Evolutionary conservation across 1,284 basidiomycete species (phyloP).

Genomic region (Ceratobasidium sp.): DNA sequence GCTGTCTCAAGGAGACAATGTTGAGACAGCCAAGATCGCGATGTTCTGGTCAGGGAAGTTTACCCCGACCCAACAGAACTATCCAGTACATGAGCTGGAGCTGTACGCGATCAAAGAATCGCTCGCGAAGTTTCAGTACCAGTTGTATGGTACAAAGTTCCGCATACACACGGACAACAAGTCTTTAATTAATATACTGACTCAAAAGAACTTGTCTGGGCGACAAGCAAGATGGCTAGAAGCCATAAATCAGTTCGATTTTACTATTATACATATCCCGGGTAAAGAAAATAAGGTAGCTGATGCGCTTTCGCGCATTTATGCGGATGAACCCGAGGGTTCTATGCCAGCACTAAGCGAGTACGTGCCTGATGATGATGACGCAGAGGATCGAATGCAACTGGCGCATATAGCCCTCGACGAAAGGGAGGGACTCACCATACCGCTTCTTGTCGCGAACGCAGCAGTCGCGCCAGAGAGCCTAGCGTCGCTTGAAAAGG

Average conservation of each 20-base stretch:
- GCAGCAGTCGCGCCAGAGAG: no score
- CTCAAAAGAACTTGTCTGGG: constrained; percentile 57
- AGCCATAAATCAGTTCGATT: constrained; percentile 57
- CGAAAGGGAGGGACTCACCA: no score
- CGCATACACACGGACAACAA: constrained; percentile 58
- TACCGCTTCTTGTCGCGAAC: no score
- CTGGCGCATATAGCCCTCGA: no score
- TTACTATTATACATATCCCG: background rate
- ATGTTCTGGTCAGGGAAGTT: constrained; percentile 61
- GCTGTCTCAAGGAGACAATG: constrained; percentile 53
- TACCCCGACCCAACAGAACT: constrained; percentile 60
- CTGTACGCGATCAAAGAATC: constrained; percentile 60
- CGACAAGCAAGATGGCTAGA: constrained; percentile 48
- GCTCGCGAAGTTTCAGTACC: constrained; percentile 58
- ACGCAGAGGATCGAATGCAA: no score
- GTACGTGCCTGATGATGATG: no score
- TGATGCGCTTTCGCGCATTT: no score
- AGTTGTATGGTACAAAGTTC: constrained; percentile 59
- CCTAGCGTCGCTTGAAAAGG: no score
- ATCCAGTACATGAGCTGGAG: constrained; percentile 61
- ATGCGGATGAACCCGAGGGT: no score
- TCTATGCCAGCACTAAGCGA: no score
- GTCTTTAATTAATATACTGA: constrained; percentile 55
- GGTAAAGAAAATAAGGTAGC: no score
- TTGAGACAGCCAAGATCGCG: constrained; percentile 50